Percentiles rank a stretch among this genome's conserved stretches.
These are phyloP conservation scores for Solanum pinnatisectum DNA, from an alignment of 257 asterid genomes.

Conservation along the genomic window DNA sequence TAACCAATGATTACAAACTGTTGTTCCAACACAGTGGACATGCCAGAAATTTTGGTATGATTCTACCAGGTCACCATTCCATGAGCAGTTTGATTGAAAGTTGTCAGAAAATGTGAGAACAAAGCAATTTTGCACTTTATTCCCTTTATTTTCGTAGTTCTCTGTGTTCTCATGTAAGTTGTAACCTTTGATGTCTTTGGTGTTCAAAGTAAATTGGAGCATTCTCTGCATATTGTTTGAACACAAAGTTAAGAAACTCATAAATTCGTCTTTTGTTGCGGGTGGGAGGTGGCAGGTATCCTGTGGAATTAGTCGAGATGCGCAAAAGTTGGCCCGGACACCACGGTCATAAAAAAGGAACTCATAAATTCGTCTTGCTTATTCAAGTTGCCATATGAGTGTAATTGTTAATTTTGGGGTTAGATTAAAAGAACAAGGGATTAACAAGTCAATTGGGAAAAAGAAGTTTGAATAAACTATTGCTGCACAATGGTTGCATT, in stretches of 20 bases:
- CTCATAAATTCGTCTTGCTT: not conserved
- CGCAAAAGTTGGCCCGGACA: not conserved
- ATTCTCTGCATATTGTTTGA: not conserved
- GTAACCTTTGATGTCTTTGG: not conserved
- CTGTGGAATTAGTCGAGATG: not conserved
- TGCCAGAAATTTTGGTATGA: not conserved
- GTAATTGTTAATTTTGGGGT: not conserved
- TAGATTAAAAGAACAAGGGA: not conserved
- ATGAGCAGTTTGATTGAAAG: not conserved
- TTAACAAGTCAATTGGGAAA: not conserved
- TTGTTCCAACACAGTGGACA: not conserved
- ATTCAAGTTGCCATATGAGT: not conserved
- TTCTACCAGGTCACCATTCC: not conserved
- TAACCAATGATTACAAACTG: not conserved
- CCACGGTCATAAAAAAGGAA: not conserved
- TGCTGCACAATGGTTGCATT: not conserved
- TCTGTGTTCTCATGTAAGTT: not conserved
- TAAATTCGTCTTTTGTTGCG: not conserved
- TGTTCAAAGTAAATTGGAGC: not conserved
- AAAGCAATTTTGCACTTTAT: not conserved
- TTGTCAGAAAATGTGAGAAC: not conserved
- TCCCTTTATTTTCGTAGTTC: not conserved
- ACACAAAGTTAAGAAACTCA: not conserved
- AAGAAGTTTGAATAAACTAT: not conserved
- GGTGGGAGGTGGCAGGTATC: not conserved